Evolutionary conservation across 192 early-diverging fungal species (phyloP).

Genomic region (Rhizoclosmatium sp.): DNA sequence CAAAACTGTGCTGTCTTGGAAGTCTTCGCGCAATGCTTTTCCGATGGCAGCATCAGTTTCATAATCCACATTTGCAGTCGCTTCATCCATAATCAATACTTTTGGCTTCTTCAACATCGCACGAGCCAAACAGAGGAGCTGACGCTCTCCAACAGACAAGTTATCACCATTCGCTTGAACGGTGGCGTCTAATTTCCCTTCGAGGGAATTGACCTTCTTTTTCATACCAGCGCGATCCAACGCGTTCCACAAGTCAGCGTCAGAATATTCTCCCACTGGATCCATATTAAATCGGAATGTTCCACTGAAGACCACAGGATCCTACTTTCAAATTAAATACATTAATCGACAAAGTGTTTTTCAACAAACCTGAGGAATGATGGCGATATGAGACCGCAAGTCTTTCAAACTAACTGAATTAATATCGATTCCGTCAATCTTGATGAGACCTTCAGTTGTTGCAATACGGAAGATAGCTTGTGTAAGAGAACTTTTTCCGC

Average conservation of each 20-base stretch:
- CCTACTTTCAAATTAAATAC: constrained; percentile 63
- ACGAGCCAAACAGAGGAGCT: constrained; percentile 62
- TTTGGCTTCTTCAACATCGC: constrained; percentile 54
- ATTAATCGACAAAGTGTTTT: constrained; percentile 49
- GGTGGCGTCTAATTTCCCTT: constrained; percentile 42
- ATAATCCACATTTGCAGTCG: constrained; percentile 59
- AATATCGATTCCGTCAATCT: constrained; percentile 64
- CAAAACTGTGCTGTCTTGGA: constrained; percentile 54
- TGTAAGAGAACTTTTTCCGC: constrained; percentile 53
- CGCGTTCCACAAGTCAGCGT: constrained; percentile 70
- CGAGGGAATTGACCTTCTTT: constrained; percentile 27
- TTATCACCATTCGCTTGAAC: constrained; percentile 76
- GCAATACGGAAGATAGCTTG: constrained; percentile 66
- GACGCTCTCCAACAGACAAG: constrained; percentile 43
- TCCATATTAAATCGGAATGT: constrained; percentile 21
- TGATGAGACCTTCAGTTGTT: constrained; percentile 52
- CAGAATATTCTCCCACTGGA: not conserved
- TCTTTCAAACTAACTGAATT: not conserved
- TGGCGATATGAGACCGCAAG: not conserved
- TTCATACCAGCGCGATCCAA: constrained; percentile 58
- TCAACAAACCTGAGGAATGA: constrained; percentile 42
- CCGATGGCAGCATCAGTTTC: constrained; percentile 42
- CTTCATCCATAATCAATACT: constrained; percentile 24
- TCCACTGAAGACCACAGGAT: constrained; percentile 69
- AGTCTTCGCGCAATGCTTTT: constrained; percentile 35